Evolutionary conservation across 192 early-diverging fungal genomes (phyloP), one percentile per base, ranked within the genome.

Genomic region (Backusella sp.): DNA sequence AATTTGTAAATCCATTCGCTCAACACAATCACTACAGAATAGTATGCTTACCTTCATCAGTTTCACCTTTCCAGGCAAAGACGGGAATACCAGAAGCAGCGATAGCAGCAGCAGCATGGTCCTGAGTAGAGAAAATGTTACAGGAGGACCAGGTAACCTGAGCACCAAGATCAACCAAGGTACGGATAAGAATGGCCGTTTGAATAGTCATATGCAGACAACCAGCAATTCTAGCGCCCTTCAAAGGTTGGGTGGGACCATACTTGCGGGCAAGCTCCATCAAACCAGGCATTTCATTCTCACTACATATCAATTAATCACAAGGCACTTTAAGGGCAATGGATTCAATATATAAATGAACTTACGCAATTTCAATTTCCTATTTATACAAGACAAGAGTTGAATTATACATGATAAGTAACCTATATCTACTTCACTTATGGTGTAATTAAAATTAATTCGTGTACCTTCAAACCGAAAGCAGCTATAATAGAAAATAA

Each of bases 151-250:
- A 89, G 77, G 88, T 83, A 53, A 99, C 95, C 85, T 98, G 92
- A 71, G 97, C 97, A 82, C 97, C 97, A 75, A 99, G 91, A 79
- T 89, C 90, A 72, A 91, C 91, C 71, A 99, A 90, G 73, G 97
- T 98, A 91, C 98, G 96, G 88, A 98, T 99, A 76, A 99, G 91
- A 77, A 98, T 96, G 68, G 96, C 97, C 46, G 96, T 97, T 91
- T 99, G 96, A 86, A 99, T 95, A 84, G 96, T 99, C 97, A 99
- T 99, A 90, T 99, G 96, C 80, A 99, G 89, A 86, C 96, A 99
- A 39, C 97, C 97, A 74, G 94, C 94, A 78, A 99, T 95, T 80
- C 97, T 94, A 73, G 97, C 94, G 84, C 96, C 97, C 84, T 91
- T 90, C 79, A 99, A 92, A 74, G 96, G 92, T 88, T 98, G 91